These are phyloP conservation scores for Chionographis japonica DNA, from an alignment of 106 monocot species.

Conservation along the genomic window DNA sequence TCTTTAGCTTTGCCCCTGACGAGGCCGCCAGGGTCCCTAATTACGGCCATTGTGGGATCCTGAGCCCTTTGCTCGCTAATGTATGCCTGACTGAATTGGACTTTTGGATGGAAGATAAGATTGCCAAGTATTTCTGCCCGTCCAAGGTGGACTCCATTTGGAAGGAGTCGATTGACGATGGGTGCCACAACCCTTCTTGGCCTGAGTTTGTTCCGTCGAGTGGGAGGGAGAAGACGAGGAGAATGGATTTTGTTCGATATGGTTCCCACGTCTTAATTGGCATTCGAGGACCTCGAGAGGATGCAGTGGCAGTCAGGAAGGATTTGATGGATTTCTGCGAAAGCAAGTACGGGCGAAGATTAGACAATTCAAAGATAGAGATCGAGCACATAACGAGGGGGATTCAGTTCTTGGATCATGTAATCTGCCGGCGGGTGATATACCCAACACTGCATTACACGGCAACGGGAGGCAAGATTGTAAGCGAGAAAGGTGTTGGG, in stretches of 20 bases:
- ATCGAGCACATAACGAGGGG: constrained; percentile 93
- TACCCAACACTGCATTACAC: constrained; percentile 88
- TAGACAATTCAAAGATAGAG: constrained; percentile 65
- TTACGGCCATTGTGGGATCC: constrained; percentile 79
- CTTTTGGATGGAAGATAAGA: constrained; percentile 72
- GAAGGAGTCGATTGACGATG: constrained; percentile 67
- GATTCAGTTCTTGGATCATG: constrained; percentile 90
- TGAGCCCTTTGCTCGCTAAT: constrained; percentile 84
- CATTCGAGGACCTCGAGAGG: constrained; percentile 84
- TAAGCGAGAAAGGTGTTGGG: constrained; percentile 83
- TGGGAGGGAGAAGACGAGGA: constrained; percentile 70
- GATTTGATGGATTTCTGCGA: constrained; percentile 77
- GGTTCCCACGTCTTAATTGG: constrained; percentile 80
- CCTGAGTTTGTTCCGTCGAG: constrained; percentile 87
- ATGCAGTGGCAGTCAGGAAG: constrained; percentile 62
- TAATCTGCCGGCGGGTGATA: constrained; percentile 71
- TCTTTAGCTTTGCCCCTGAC: constrained; percentile 68
- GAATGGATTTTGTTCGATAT: constrained; percentile 81
- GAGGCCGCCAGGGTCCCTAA: constrained; percentile 53
- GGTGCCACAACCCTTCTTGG: constrained; percentile 91
- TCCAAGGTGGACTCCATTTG: constrained; percentile 82
- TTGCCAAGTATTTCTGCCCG: constrained; percentile 53
- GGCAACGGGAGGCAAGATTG: constrained; percentile 60
- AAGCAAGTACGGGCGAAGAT: constrained; percentile 41
- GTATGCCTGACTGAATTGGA: constrained; percentile 76